phyloP scores from a whole-genome alignment of 768 basidiomycete species.

The Sarcodon sp. region DNA sequence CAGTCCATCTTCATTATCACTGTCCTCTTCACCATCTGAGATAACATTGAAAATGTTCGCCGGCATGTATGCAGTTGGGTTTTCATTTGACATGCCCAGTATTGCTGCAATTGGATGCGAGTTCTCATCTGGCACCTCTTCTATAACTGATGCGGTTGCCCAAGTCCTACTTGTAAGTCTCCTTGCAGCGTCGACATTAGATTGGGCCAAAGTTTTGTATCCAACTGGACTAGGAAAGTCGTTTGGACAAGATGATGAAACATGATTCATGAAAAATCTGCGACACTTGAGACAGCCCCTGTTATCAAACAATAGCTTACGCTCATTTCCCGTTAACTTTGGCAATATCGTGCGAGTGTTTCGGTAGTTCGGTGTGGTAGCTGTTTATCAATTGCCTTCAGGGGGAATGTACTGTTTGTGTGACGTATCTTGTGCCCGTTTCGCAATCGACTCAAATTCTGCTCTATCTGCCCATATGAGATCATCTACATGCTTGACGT shows the following conservation, averaged over 20 bases:
- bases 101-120: not conserved
- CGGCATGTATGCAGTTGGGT: too few species aligned
- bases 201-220: not conserved
- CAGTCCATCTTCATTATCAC: not conserved
- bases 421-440: too few species aligned
- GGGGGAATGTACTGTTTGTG: too few species aligned
- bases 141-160: not conserved
- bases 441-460: too few species aligned
- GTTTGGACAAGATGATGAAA: not conserved
- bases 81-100: too few species aligned
- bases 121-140: not conserved
- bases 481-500: too few species aligned
- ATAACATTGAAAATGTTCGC: not conserved
- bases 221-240: not conserved
- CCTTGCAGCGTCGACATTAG: not conserved
- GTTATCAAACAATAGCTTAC: conserved; percentile 1
- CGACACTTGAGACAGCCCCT: conserved; percentile 5
- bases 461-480: too few species aligned
- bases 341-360: not conserved
- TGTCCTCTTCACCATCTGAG: not conserved
- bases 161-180: too few species aligned
- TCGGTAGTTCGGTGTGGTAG: too few species aligned
- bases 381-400: too few species aligned
- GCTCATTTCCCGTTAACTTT: conserved; percentile 1
- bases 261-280: not conserved